These are phyloP conservation scores for Leccinum uliginosum DNA, from an alignment of 768 basidiomycete genomes.

Conservation along the genomic window DNA sequence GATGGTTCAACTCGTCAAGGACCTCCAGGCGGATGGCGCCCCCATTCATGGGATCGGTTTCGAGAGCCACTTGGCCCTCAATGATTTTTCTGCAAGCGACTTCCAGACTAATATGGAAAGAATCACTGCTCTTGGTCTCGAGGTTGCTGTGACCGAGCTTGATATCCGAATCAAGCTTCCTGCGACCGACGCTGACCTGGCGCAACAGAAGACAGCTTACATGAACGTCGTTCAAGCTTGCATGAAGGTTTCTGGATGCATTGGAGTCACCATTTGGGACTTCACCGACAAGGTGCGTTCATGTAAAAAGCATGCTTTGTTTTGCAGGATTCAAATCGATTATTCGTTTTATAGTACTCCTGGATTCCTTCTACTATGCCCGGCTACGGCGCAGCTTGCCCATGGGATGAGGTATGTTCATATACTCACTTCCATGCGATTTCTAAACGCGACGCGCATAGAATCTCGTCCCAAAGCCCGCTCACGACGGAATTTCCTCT, in stretches of 20 bases:
- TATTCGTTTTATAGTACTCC: slow-evolving; percentile 6
- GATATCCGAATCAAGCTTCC: slow-evolving; percentile 58
- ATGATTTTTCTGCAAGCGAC: slow-evolving; percentile 42
- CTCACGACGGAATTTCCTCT: slow-evolving; percentile 7
- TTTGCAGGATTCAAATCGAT: slow-evolving; percentile 10
- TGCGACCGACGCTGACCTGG: slow-evolving; percentile 41
- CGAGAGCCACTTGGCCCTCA: slow-evolving; percentile 57
- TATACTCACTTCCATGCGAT: neutral
- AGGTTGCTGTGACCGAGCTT: slow-evolving; percentile 66
- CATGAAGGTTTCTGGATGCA: slow-evolving; percentile 42
- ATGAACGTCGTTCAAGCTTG: slow-evolving; percentile 41
- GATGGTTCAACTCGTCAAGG: slow-evolving; percentile 50
- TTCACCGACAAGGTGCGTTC: slow-evolving; percentile 33
- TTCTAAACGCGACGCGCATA: neutral
- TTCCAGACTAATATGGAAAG: slow-evolving; percentile 46
- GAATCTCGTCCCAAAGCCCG: slow-evolving; percentile 13
- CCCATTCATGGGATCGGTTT: slow-evolving; percentile 63
- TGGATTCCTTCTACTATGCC: slow-evolving; percentile 9
- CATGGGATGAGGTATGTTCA: slow-evolving; percentile 14
- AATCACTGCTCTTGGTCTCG: slow-evolving; percentile 57
- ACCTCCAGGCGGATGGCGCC: slow-evolving; percentile 41
- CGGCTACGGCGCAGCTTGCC: slow-evolving; percentile 12
- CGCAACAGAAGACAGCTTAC: slow-evolving; percentile 55
- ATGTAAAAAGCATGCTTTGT: neutral
- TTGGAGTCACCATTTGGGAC: slow-evolving; percentile 40